Base-by-base conservation (phyloP, 306 rosid species). In the Inga leiocalycina region DNA sequence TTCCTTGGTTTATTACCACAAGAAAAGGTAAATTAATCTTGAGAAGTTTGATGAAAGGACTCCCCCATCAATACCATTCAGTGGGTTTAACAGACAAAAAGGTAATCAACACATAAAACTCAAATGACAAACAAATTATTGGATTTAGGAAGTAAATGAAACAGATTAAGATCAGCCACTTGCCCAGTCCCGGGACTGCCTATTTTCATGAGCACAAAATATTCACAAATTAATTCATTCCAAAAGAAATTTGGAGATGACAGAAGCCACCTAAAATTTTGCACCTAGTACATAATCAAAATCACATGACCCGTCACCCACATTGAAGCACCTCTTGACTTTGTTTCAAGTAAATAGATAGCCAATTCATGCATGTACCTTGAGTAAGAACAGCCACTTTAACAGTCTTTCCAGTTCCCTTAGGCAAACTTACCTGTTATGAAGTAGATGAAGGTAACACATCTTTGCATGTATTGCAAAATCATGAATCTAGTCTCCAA, bases 331-430 rank as follows among this genome's bases (percentile, higher is more conserved):
- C 57, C 8, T 75, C 30, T 61, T 17, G 76, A 24, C 35, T 24
- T 51, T 30, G 54, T 69, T 57, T 17, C 12, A 70, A 30, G 16
- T 22, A 54, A 32, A 67, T 34, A 44, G 7, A 76, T 57, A 76
- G 54, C 44, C 24, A 77, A 45, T 48, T 32, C 66, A 45, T 56
- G 66, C 34, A 59, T 59, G 46, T 82, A 93, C 98, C 98, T 94
- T 96, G 98, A 84, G 98, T 92, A 84, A 96, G 99, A 87, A 96
- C 99, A 34, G 99, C 99, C 74, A 96, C 97, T 84, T 85, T 96
- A 71, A 96, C 89, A 8, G 97, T 88, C 76, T 94, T 92, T 80
- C 99, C 99, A 24, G 99, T 96, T 87, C 99, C 99, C 88, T 96
- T 94, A 22, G 99, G 99, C 70, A 96, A 92, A 91, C 62, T 96